Evolutionary conservation across 2,329 filamentous ascomycete species (phyloP), one percentile per base, ranked within the genome.

Genomic region (Pyricularia sp.): DNA sequence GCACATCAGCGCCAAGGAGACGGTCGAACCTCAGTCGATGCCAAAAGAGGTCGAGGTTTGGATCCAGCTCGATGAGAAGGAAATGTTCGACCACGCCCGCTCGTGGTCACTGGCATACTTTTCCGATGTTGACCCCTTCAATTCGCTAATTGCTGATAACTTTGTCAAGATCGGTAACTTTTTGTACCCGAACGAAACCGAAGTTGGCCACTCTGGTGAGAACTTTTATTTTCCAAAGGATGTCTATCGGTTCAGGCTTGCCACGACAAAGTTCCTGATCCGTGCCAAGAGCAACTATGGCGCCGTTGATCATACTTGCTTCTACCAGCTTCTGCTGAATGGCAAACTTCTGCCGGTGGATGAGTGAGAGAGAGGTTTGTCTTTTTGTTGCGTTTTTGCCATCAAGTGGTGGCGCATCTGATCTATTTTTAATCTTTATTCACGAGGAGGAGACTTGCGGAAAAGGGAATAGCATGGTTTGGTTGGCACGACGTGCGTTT

Each of bases 41-140:
- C 92, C 92, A 0, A 83, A 81, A 67, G 82, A 90, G 2, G 85
- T 94, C 69, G 91, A 94, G 75, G 76, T 94, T 10, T 92, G 90
- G 84, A 88, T 84, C 5, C 81, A 83, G 58, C 84, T 90, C 70
- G 80, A 82, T 23, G 83, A 88, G 66, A 78, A 72, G 30, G 11
- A 3, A 17, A 50, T 33, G 33, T 36, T 33, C 64, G 23, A 50
- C 11, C 30, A 50, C 64, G 64, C 30, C 2, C 1, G 73, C 81
- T 30, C 81, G 79, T 86, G 84, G 73, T 80, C 82, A 20, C 73
- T 76, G 10, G 75, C 74, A 2, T 78, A 82, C 58, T 83, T 82
- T 68, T 79, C 81, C 0, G 74, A 76, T 17, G 73, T 73, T 28
- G 68, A 74, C 68, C 50, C 65, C 12, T 63, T 67, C 31, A 12